Evolutionary conservation across 1,139 yeast genomes (phyloP).

Genomic region (Candida pseudocylindracea): DNA sequence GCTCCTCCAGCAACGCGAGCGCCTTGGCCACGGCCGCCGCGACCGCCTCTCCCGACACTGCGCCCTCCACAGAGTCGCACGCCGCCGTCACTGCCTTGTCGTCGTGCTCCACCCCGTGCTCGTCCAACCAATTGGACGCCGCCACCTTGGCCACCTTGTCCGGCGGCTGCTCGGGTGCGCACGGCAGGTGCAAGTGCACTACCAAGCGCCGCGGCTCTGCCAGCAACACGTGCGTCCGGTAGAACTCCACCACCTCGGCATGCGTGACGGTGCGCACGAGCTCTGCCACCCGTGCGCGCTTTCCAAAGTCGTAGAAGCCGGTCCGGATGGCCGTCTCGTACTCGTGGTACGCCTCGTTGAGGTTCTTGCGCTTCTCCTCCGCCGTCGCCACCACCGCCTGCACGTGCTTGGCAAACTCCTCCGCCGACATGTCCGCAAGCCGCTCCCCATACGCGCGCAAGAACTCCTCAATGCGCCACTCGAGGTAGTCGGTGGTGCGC

Average conservation of each 20-base stretch:
- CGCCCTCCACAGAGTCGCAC: too few relatives aligned
- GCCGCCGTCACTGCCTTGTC: too few relatives aligned
- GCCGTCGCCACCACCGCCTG: conserved; percentile 5
- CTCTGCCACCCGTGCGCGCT: conserved; percentile 32
- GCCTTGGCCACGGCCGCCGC: too few relatives aligned
- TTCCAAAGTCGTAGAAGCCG: conserved; percentile 60
- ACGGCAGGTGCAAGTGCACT: conserved; percentile 49
- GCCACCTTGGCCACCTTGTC: conserved; percentile 10
- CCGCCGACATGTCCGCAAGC: conserved; percentile 19
- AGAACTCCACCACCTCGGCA: conserved; percentile 34
- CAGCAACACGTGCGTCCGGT: conserved; percentile 13
- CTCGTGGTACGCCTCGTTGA: conserved; percentile 48
- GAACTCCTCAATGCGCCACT: conserved; percentile 55
- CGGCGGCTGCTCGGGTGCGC: conserved; percentile 9
- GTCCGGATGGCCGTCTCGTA: conserved; percentile 46
- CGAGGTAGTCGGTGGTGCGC: conserved; percentile 49
- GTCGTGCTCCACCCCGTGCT: conserved; percentile 5
- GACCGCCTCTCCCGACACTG: too few relatives aligned
- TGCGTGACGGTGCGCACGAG: conserved; percentile 29
- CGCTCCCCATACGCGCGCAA: conserved; percentile 14
- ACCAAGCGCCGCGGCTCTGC: conserved; percentile 24
- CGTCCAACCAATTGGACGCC: conserved; percentile 9
- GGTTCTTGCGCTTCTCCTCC: conserved; percentile 42
- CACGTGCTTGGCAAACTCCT: conserved; percentile 47
- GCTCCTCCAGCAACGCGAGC: too few relatives aligned